phyloP scores from a whole-genome alignment of 345 rosid species.

The Ricinus communis region DNA sequence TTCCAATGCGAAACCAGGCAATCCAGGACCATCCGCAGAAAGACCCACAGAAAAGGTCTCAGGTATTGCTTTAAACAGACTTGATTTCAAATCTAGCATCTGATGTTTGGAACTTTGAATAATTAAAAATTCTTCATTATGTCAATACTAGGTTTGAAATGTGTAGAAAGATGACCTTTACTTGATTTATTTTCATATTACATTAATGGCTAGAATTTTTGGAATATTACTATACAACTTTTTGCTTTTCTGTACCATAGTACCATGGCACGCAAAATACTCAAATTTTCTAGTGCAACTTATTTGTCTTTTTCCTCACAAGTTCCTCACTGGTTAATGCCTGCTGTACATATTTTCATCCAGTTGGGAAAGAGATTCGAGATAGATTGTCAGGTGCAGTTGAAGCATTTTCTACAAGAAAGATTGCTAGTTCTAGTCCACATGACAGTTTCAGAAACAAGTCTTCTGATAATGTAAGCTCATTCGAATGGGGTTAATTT shows the following conservation, averaged over 20 bases:
- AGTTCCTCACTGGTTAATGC: background rate
- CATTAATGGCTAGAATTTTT: background rate
- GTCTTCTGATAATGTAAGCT: conserved; percentile 46
- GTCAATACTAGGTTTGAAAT: background rate
- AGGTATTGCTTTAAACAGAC: conserved; percentile 36
- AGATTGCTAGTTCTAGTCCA: conserved; percentile 50
- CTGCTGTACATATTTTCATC: background rate
- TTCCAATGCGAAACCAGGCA: conserved; percentile 50
- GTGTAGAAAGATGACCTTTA: background rate
- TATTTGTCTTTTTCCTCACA: background rate
- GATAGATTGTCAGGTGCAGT: conserved; percentile 81
- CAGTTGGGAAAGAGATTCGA: conserved; percentile 80
- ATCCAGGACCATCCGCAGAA: conserved; percentile 66
- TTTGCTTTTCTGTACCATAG: background rate
- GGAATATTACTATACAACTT: background rate
- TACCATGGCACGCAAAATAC: background rate
- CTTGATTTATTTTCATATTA: background rate
- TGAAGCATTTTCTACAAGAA: conserved; percentile 74
- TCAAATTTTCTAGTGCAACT: background rate
- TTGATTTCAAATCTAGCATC: background rate
- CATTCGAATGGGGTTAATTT: background rate
- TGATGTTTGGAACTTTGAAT: background rate
- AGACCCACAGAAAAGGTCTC: conserved; percentile 66
- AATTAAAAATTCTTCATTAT: background rate
- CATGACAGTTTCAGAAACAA: conserved; percentile 56